A percentile compares a stretch with the other conserved stretches of the same genome.
These are phyloP conservation scores for Flagelloscypha sp. DNA, from an alignment of 768 basidiomycete genomes.

Conservation along the genomic window DNA sequence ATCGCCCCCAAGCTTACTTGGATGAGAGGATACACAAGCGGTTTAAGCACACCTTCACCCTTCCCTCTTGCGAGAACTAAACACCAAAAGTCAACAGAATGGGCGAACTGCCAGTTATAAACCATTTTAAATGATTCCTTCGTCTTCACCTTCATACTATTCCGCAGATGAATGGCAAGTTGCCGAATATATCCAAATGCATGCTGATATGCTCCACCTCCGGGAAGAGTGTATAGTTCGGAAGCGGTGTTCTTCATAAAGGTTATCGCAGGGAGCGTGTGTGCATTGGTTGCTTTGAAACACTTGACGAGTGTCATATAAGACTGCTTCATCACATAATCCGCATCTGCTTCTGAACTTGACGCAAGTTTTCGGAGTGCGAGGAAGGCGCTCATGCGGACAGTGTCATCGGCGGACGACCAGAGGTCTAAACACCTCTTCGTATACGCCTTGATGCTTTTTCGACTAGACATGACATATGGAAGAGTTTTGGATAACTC, in stretches of 20 bases:
- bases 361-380: constrained; percentile 75
- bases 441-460: constrained; percentile 77
- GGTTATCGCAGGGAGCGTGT: constrained; percentile 86
- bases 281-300: constrained; percentile 74
- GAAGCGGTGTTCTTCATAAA: constrained; percentile 98
- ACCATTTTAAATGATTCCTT: constrained; percentile 94
- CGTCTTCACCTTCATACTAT: constrained; percentile 81
- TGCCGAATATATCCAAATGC: constrained; percentile 95
- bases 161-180: constrained; percentile 85
- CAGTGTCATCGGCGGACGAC: constrained; percentile 72
- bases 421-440: constrained; percentile 87
- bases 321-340: constrained; percentile 77
- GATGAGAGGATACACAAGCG: constrained; percentile 92
- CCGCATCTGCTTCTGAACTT: constrained; percentile 66
- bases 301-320: constrained; percentile 82
- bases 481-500: constrained; percentile 89
- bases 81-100: constrained; percentile 94
- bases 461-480: constrained; percentile 77
- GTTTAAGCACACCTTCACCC: constrained; percentile 68
- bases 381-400: constrained; percentile 80
- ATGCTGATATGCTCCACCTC: constrained; percentile 76
- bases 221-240: constrained; percentile 79
- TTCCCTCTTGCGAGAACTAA: constrained; percentile 68
- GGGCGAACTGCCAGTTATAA: constrained; percentile 98
- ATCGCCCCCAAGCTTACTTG: constrained; percentile 92